Evolutionary conservation across 1,139 yeast genomes (phyloP).

Genomic region (Saccharomyces hybrid): DNA sequence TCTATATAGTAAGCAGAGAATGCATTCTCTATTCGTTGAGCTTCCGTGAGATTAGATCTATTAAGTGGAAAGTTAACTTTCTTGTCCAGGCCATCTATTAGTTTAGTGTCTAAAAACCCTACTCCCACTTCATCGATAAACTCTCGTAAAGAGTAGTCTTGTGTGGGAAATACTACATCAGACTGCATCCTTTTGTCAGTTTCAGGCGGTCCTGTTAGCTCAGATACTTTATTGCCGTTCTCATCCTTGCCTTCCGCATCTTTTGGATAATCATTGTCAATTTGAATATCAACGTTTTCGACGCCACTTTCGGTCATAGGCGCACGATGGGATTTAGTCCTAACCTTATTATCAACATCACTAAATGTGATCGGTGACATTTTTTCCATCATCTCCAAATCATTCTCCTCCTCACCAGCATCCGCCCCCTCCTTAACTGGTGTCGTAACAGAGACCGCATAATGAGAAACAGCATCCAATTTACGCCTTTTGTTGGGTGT

Average conservation of each 20-base stretch:
- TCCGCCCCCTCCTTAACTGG: not conserved
- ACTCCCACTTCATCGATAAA: constrained; percentile 45
- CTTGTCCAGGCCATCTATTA: constrained; percentile 3
- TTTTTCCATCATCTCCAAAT: constrained; percentile 23
- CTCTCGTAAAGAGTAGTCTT: constrained; percentile 11
- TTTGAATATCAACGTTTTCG: not conserved
- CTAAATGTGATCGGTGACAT: constrained; percentile 28
- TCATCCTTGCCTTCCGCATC: not conserved
- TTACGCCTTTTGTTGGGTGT: constrained; percentile 9
- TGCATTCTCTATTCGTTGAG: constrained; percentile 11
- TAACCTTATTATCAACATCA: constrained; percentile 5
- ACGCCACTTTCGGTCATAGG: not conserved
- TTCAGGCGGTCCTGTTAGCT: not conserved
- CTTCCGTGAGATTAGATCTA: constrained; percentile 29
- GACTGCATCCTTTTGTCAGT: not conserved
- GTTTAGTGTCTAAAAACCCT: constrained; percentile 40
- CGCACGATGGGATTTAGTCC: not conserved
- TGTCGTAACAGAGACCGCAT: constrained; percentile 4
- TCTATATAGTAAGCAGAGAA: constrained; percentile 22
- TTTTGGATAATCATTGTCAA: not conserved
- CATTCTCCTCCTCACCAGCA: constrained; percentile 12
- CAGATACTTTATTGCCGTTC: not conserved
- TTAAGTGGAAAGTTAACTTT: constrained; percentile 27
- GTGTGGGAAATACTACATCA: not conserved
- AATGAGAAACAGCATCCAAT: constrained; percentile 5